phyloP scores from a whole-genome alignment of 495 filamentous ascomycete species.

The Amorphotheca resinae region DNA sequence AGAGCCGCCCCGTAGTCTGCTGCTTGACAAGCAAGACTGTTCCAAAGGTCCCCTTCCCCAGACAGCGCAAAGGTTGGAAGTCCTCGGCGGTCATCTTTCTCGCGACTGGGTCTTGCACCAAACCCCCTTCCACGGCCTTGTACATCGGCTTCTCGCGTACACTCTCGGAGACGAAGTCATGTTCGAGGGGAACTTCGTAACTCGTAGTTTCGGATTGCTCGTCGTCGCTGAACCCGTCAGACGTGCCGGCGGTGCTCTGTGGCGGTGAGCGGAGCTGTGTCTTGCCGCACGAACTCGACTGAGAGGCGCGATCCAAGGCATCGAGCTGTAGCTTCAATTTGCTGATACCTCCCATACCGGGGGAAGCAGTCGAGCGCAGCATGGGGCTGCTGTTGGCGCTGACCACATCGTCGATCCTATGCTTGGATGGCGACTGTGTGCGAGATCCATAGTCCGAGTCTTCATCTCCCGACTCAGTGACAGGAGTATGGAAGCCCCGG shows the following conservation, averaged over 20 bases:
- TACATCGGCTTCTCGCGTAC: conserved; percentile 30
- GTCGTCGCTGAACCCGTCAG: conserved; percentile 17
- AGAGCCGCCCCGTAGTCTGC: conserved; percentile 71
- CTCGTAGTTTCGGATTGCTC: conserved; percentile 34
- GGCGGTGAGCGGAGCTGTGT: conserved; percentile 12
- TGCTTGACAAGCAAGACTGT: conserved; percentile 81
- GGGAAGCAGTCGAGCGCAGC: conserved; percentile 44
- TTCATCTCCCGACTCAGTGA: conserved; percentile 63
- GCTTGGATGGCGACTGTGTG: conserved; percentile 17
- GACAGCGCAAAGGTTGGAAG: conserved; percentile 85
- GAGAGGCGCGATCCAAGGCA: conserved; percentile 34
- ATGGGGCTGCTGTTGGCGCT: conserved; percentile 48
- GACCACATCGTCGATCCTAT: conserved; percentile 38
- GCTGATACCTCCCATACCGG: conserved; percentile 54
- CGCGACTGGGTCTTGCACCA: conserved; percentile 22
- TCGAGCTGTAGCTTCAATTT: conserved; percentile 67
- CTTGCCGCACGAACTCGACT: conserved; percentile 20
- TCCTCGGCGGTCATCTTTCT: conserved; percentile 87
- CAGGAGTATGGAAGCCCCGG: conserved; percentile 68
- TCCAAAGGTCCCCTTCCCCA: conserved; percentile 92
- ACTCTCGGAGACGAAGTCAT: conserved; percentile 75
- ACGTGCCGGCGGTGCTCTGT: conserved; percentile 21
- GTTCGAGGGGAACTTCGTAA: conserved; percentile 79
- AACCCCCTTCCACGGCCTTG: conserved; percentile 31
- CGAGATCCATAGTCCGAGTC: conserved; percentile 52